Base-by-base conservation (phyloP, 352 stramenopile genomes). In the Thraustochytrium sp. region DNA sequence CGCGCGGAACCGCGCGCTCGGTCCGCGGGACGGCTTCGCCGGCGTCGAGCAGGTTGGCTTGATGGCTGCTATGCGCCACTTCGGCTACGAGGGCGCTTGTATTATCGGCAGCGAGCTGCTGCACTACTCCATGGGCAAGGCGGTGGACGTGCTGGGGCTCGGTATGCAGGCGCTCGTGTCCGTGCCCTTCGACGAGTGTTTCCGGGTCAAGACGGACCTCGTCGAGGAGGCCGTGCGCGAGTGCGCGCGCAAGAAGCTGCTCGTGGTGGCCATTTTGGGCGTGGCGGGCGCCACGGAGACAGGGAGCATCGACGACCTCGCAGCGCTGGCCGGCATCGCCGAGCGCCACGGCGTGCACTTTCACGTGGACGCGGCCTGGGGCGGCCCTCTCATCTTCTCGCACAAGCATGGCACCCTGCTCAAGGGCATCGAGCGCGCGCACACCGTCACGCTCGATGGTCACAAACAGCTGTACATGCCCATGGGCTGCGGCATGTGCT, bases 381-480 rank as follows among this genome's bases (percentile, higher is more conserved):
- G 74, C 55, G 48, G 74, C n/a, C 74, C 74, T 8, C 21, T 65
- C 26, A 34, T 82, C 3, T 82, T 82, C 42, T 80, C 68, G 11
- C 34, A 31, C 34, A 80, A 72, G 13, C 68, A 80, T 51, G 34
- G n/a, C 13, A 34, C 3, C 3, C 68, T 80, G 29, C 38, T 80
- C 26, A 23, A 34, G 5, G 68, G 68, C 38, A 80, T 80, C 5
- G 53, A 64, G 16, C 48, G 31, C 26, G 68, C 68, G 23, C 44
- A 80, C 23, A 46, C 68, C 4, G 51, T 80, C 29, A 80, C 68
- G 3, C 51, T 80, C 0, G 68, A 80, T 26, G 68, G 68, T 4
- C 68, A 80, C 51, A 80, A 80, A 44, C 68, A 80, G 51, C 68
- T 80, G 9, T 80, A 80, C 68, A 80, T 80, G 68, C 68, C 68